These are phyloP conservation scores for Juglanconis sp. DNA, from an alignment of 2,329 filamentous ascomycete species.

Conservation along the genomic window DNA sequence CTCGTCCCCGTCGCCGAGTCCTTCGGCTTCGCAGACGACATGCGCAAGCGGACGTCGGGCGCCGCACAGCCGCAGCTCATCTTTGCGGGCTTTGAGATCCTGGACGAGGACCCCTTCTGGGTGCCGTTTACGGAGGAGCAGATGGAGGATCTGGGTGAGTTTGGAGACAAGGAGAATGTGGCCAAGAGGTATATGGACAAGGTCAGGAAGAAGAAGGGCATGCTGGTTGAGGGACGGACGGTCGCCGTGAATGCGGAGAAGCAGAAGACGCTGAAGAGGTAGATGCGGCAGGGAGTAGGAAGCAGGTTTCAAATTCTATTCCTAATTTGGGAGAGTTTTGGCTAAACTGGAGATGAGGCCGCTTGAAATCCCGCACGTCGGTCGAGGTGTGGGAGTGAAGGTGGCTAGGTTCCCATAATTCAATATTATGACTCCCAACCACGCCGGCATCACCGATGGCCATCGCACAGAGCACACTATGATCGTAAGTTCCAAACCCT, in stretches of 20 bases:
- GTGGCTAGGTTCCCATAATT: no score
- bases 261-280: conserved; percentile 69
- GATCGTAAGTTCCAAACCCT: background rate
- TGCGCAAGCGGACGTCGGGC: conserved; percentile 88
- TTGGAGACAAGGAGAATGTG: conserved; percentile 91
- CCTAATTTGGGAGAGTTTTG: no score
- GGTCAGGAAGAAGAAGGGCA: conserved; percentile 80
- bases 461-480: background rate
- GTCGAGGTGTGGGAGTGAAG: no score
- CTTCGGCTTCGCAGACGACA: conserved; percentile 95
- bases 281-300: conserved; percentile 10
- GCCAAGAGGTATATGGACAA: conserved; percentile 94
- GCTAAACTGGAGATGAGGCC: no score
- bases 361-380: background rate
- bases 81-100: conserved; percentile 86
- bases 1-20: conserved; percentile 89
- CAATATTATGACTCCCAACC: no score
- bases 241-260: conserved; percentile 89
- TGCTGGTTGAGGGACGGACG: conserved; percentile 75
- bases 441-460: background rate
- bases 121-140: conserved; percentile 95
- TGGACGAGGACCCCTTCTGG: conserved; percentile 98
- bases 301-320: background rate
- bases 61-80: conserved; percentile 89
- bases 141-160: conserved; percentile 89